A percentile compares a stretch with the other conserved stretches of the same genome.
phyloP scores from a whole-genome alignment of 192 early-diverging fungal genomes.

The Gaertneriomyces sp. region DNA sequence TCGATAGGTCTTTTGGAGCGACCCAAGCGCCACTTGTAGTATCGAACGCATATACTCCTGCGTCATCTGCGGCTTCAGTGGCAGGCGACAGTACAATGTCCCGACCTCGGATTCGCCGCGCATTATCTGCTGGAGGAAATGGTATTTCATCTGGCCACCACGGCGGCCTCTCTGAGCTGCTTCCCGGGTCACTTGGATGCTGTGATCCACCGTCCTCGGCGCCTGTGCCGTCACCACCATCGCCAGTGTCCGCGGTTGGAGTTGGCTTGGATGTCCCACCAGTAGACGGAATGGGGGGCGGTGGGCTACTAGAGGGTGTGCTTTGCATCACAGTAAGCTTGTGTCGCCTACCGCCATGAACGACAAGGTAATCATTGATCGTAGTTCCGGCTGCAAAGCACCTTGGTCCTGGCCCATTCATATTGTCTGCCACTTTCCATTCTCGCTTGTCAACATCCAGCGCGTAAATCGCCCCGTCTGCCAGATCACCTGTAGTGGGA shows the following conservation, averaged over 20 bases:
- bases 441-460: slow-evolving; percentile 8
- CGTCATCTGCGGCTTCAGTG: background rate
- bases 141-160: too few species aligned
- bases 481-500: background rate
- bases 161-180: too few species aligned
- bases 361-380: slow-evolving; percentile 19
- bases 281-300: too few species aligned
- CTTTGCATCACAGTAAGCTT: too few species aligned
- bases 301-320: too few species aligned
- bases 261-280: background rate
- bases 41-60: slow-evolving; percentile 16
- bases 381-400: slow-evolving; percentile 25
- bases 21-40: slow-evolving; percentile 5
- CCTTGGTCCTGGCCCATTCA: slow-evolving; percentile 8
- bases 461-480: slow-evolving; percentile 9
- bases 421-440: slow-evolving; percentile 2
- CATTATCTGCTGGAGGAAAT: too few species aligned
- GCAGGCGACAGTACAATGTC: background rate
- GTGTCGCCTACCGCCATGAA: slow-evolving; percentile 17
- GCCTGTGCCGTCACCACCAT: background rate
- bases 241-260: background rate
- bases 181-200: too few species aligned
- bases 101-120: background rate
- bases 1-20: background rate
- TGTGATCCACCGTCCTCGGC: background rate